phyloP scores from a whole-genome alignment of 2,329 filamentous ascomycete species.

The Diatrype stigma region DNA sequence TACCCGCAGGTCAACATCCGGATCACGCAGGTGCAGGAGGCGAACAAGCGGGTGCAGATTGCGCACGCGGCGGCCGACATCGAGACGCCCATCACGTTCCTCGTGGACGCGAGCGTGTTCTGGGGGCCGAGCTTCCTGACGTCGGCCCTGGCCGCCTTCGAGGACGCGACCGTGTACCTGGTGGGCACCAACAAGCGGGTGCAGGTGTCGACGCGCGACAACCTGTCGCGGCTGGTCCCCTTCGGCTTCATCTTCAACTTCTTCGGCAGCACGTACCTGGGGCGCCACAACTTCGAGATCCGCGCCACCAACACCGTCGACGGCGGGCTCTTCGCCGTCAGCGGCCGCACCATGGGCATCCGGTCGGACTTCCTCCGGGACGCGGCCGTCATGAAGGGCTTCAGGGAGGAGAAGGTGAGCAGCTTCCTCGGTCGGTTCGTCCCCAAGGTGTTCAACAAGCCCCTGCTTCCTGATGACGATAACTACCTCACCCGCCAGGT shows the following conservation, averaged over 20 bases:
- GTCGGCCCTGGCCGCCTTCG: constrained; percentile 38
- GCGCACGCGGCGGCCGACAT: constrained; percentile 33
- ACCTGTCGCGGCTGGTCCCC: constrained; percentile 10
- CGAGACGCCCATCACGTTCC: constrained; percentile 38
- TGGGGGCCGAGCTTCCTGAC: constrained; percentile 41
- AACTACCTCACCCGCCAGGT: constrained; percentile 56
- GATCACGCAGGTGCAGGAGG: constrained; percentile 26
- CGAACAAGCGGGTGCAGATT: constrained; percentile 49
- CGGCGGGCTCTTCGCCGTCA: constrained; percentile 55
- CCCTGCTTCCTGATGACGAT: constrained; percentile 55
- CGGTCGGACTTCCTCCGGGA: constrained; percentile 46
- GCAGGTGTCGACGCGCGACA: constrained; percentile 8
- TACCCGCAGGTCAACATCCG: constrained; percentile 20
- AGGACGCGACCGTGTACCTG: constrained; percentile 43
- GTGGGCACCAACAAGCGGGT: constrained; percentile 56
- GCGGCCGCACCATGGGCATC: constrained; percentile 49
- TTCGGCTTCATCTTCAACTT: constrained; percentile 43
- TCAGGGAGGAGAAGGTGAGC: constrained; percentile 45
- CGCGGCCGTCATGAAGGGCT: constrained; percentile 37
- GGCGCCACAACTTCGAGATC: constrained; percentile 60
- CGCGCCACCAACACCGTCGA: constrained; percentile 52
- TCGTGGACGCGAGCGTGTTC: constrained; percentile 51
- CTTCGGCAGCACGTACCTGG: constrained; percentile 54
- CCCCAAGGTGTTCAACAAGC: constrained; percentile 22
- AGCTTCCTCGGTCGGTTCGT: constrained; percentile 34